phyloP scores from a whole-genome alignment of 306 rosid genomes.

The Phaseolus lunatus region DNA sequence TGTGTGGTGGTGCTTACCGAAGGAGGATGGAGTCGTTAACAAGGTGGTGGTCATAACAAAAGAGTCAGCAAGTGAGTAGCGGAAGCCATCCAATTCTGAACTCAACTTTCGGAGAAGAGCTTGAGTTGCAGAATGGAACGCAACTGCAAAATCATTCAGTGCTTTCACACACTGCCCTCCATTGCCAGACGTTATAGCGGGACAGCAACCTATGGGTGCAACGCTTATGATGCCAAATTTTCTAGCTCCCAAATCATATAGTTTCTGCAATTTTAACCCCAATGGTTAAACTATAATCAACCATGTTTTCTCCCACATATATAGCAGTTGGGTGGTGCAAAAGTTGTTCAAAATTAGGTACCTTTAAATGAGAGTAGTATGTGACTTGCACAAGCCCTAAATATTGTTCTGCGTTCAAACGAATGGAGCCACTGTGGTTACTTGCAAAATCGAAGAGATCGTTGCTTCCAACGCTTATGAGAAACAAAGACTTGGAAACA shows the following conservation, averaged over 20 bases:
- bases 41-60: constrained; percentile 31
- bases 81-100: constrained; percentile 41
- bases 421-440: neutral
- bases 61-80: constrained; percentile 59
- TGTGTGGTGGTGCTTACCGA: constrained; percentile 42
- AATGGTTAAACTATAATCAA: neutral
- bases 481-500: constrained; percentile 53
- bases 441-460: constrained; percentile 53
- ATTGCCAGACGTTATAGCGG: constrained; percentile 28
- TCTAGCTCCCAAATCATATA: constrained; percentile 58
- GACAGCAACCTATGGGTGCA: constrained; percentile 62
- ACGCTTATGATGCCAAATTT: constrained; percentile 58
- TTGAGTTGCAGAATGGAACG: constrained; percentile 27
- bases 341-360: neutral
- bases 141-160: constrained; percentile 50
- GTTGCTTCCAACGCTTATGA: constrained; percentile 59
- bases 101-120: constrained; percentile 45
- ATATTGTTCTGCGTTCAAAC: constrained; percentile 9
- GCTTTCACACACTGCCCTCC: constrained; percentile 36
- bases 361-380: constrained; percentile 47
- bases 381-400: constrained; percentile 12
- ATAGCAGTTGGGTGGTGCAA: neutral
- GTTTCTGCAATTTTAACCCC: constrained; percentile 43
- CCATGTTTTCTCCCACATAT: neutral
- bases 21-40: neutral